A percentile compares a stretch with the other conserved stretches of the same genome.
Conservation (phyloP, 139 green algal genomes). For the Chara braunii region DNA sequence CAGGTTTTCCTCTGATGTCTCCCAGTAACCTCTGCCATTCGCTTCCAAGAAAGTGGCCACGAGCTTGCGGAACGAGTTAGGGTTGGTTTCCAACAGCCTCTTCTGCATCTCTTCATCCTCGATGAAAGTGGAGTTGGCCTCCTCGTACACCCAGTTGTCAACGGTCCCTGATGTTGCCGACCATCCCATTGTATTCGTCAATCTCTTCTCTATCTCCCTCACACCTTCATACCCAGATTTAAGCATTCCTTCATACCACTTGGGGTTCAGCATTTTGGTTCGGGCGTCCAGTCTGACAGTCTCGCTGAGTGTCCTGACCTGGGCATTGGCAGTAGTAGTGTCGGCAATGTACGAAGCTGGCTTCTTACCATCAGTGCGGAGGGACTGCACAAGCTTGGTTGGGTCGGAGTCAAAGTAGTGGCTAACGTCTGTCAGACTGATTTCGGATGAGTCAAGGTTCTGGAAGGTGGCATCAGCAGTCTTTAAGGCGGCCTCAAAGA, state of each 20-base stretch:
- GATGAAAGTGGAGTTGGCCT: slow-evolving; percentile 95
- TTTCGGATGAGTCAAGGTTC: slow-evolving; percentile 97
- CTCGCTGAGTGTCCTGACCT: slow-evolving; percentile 88
- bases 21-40: slow-evolving; percentile 94
- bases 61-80: slow-evolving; percentile 88
- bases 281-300: slow-evolving; percentile 93
- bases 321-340: slow-evolving; percentile 97
- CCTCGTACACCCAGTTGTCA: slow-evolving; percentile 99
- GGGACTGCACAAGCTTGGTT: slow-evolving; percentile 92
- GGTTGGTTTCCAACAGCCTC: slow-evolving; percentile 93
- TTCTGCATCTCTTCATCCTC: slow-evolving; percentile 90
- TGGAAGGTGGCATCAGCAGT: slow-evolving; percentile 98
- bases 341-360: slow-evolving; percentile 92
- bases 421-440: slow-evolving; percentile 90
- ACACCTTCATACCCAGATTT: slow-evolving; percentile 91
- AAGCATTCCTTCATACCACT: slow-evolving; percentile 99
- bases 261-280: slow-evolving; percentile 99
- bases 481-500: slow-evolving; percentile 92
- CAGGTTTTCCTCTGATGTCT: slow-evolving; percentile 86
- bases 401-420: slow-evolving; percentile 99
- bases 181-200: slow-evolving; percentile 99
- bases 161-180: slow-evolving; percentile 72
- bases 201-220: slow-evolving; percentile 98
- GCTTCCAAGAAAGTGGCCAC: slow-evolving; percentile 97
- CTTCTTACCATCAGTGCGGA: slow-evolving; percentile 77